Conservation (phyloP, 768 basidiomycete species). For the Porphyrellus cyaneotinctus region DNA sequence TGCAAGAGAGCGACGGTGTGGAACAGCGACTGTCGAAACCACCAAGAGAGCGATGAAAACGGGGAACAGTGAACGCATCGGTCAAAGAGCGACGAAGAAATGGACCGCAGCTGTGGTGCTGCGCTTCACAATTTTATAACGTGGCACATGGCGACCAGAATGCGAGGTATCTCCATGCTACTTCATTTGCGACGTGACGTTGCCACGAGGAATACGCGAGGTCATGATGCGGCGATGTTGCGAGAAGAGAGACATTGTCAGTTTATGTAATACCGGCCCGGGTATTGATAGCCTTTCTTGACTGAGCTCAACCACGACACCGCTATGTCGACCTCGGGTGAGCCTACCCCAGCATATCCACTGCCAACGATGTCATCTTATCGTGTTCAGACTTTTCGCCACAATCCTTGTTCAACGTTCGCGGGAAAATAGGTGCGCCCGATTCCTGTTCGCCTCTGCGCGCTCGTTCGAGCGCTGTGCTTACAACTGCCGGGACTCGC, state of each 20-base stretch:
- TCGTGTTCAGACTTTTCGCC: conserved; percentile 44
- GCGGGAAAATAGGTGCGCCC: conserved; percentile 58
- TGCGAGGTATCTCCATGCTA: neutral
- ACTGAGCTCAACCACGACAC: neutral
- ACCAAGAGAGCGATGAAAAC: conserved; percentile 7
- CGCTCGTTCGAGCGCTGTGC: neutral
- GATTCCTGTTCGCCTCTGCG: conserved; percentile 7
- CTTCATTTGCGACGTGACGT: neutral
- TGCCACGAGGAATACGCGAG: neutral
- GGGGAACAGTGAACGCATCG: conserved; percentile 12
- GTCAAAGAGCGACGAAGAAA: neutral
- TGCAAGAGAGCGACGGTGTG: conserved; percentile 7
- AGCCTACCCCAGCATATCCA: neutral
- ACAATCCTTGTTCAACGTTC: conserved; percentile 57
- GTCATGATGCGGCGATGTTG: neutral
- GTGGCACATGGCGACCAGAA: neutral
- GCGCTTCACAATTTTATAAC: conserved; percentile 4
- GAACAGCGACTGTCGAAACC: conserved; percentile 16
- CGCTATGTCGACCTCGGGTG: conserved; percentile 17
- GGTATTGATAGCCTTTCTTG: no score
- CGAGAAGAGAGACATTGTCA: neutral
- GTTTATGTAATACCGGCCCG: neutral
- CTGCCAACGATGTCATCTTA: neutral
- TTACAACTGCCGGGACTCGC: neutral
- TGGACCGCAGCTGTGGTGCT: neutral